These are phyloP conservation scores for Przewalskia tangutica DNA, from an alignment of 257 asterid genomes.

Conservation along the genomic window DNA sequence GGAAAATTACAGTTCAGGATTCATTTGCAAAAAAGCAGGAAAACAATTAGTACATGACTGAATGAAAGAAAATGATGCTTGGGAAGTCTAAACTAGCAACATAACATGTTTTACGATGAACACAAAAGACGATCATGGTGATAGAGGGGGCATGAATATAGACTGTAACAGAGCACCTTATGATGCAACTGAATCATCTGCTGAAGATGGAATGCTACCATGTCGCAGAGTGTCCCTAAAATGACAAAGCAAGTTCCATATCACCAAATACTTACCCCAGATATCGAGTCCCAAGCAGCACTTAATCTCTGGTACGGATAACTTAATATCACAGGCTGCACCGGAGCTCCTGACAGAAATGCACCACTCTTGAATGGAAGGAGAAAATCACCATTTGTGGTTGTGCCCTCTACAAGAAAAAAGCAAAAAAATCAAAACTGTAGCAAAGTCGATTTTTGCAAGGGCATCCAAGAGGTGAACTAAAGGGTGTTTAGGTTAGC, in stretches of 20 bases:
- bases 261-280: conserved; percentile 66
- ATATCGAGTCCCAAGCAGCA: conserved; percentile 96
- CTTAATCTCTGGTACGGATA: conserved; percentile 87
- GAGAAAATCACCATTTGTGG: conserved; percentile 86
- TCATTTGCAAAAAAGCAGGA: neutral
- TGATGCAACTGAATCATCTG: neutral
- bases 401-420: conserved; percentile 75
- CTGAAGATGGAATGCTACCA: neutral
- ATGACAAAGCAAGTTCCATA: neutral
- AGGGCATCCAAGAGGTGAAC: neutral
- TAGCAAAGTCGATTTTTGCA: neutral
- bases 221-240: neutral
- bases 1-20: neutral
- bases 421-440: neutral
- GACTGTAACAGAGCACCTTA: neutral
- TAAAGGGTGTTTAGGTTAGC: neutral
- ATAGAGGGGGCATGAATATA: neutral
- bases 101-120: neutral
- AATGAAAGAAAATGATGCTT: neutral
- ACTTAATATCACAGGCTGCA: conserved; percentile 79
- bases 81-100: neutral
- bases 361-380: conserved; percentile 98
- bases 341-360: conserved; percentile 77
- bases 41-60: neutral
- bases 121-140: neutral